Evolutionary conservation across 768 basidiomycete species (phyloP).

Genomic region (Asterophora parasitica): DNA sequence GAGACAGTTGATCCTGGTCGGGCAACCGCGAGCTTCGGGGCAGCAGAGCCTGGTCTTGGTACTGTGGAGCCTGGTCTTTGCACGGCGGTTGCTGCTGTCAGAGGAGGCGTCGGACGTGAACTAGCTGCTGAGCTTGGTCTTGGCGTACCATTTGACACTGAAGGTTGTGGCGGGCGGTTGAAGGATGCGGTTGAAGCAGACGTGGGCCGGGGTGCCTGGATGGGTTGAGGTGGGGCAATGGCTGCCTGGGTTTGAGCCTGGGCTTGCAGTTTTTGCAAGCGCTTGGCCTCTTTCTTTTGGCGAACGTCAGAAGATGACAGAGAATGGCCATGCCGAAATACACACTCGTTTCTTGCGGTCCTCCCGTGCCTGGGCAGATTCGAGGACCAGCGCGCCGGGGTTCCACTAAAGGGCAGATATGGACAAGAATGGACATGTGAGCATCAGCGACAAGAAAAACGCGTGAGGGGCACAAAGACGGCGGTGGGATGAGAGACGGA

Average conservation of each 20-base stretch:
- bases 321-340: conserved; percentile 14
- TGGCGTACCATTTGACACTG: conserved; percentile 24
- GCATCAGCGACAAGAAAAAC: not conserved
- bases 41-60: conserved; percentile 16
- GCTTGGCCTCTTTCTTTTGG: conserved; percentile 71
- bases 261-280: conserved; percentile 54
- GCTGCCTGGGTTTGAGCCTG: conserved; percentile 35
- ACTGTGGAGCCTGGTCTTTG: conserved; percentile 21
- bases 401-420: conserved; percentile 52
- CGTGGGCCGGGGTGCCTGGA: conserved; percentile 27
- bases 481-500: conserved; percentile 6
- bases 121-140: conserved; percentile 27
- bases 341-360: conserved; percentile 74
- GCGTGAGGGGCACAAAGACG: not conserved
- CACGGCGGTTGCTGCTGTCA: conserved; percentile 13
- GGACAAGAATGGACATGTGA: conserved; percentile 5
- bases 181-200: conserved; percentile 25
- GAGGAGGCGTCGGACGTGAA: conserved; percentile 13
- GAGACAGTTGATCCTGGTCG: conserved; percentile 20
- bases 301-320: not conserved
- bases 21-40: conserved; percentile 15
- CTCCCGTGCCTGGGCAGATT: conserved; percentile 71
- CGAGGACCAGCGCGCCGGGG: conserved; percentile 50
- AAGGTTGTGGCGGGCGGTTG: conserved; percentile 19
- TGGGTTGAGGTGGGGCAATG: conserved; percentile 26